Percentiles rank a stretch among this genome's conserved stretches.
Conservation (phyloP, 23 red algal species). For the Gracilaria vermiculophylla region DNA sequence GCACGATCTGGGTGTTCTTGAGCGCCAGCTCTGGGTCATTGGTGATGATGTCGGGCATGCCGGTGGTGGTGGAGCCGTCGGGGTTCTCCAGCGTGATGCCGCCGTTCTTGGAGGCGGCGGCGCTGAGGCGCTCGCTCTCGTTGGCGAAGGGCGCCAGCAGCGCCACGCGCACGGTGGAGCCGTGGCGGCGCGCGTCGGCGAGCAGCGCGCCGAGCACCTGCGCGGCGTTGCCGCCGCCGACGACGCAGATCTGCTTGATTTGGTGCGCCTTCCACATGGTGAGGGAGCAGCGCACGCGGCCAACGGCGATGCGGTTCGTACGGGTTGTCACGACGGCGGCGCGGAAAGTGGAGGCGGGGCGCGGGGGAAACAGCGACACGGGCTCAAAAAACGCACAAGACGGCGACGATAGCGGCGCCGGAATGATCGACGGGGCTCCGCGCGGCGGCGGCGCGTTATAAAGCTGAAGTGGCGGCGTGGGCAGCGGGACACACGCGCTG, state of each 20-base stretch:
- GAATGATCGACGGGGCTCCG: no score
- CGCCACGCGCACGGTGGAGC: background rate
- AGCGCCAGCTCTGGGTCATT: background rate
- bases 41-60: slow-evolving; percentile 42
- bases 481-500: no score
- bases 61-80: slow-evolving; percentile 24
- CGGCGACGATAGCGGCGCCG: no score
- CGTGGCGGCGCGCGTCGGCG: background rate
- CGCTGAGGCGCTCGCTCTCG: slow-evolving; percentile 14
- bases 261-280: slow-evolving; percentile 2
- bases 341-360: no score
- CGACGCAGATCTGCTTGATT: slow-evolving; percentile 43
- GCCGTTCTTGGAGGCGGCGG: background rate
- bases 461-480: no score
- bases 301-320: no score
- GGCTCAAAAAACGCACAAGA: no score
- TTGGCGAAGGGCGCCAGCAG: slow-evolving; percentile 12
- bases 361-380: no score
- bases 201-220: slow-evolving; percentile 40
- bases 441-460: no score
- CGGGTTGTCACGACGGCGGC: no score
- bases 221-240: slow-evolving; percentile 44
- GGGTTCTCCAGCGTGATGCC: slow-evolving; percentile 63
- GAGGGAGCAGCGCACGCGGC: no score
- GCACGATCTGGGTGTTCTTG: background rate